Evolutionary conservation across 1,139 yeast species (phyloP).

Genomic region (Hemisphaericaspora xylanilytica): DNA sequence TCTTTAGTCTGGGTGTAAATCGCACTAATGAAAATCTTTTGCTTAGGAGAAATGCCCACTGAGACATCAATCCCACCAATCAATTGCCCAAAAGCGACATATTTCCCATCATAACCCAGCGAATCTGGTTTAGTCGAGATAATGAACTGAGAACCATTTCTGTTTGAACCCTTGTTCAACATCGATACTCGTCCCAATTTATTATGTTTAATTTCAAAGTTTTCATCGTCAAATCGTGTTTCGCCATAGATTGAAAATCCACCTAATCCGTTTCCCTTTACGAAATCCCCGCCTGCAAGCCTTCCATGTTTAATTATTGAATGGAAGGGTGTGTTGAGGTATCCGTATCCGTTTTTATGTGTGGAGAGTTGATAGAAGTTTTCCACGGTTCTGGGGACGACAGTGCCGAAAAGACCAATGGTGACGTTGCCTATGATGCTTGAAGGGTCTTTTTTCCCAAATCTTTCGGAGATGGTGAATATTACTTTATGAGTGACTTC

Average conservation of each 20-base stretch:
- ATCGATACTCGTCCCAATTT: constrained; percentile 40
- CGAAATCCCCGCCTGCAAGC: constrained; percentile 42
- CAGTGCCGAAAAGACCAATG: constrained; percentile 27
- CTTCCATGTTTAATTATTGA: constrained; percentile 37
- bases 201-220: constrained; percentile 32
- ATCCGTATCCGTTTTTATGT: constrained; percentile 37
- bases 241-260: constrained; percentile 33
- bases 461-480: constrained; percentile 20
- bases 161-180: constrained; percentile 16
- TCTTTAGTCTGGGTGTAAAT: constrained; percentile 8
- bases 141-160: not conserved
- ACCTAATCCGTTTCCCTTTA: constrained; percentile 24
- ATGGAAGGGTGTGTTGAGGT: constrained; percentile 31
- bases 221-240: constrained; percentile 37
- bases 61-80: constrained; percentile 43
- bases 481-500: constrained; percentile 26
- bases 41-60: constrained; percentile 33
- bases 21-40: constrained; percentile 28
- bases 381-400: constrained; percentile 38
- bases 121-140: not conserved
- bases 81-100: constrained; percentile 57
- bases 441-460: constrained; percentile 11
- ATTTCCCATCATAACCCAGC: constrained; percentile 45
- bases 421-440: constrained; percentile 20
- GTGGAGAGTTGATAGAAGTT: constrained; percentile 36